Evolutionary conservation across 2,329 filamentous ascomycete species (phyloP), one percentile per base, ranked within the genome.

Genomic region (Exophiala mesophila): DNA sequence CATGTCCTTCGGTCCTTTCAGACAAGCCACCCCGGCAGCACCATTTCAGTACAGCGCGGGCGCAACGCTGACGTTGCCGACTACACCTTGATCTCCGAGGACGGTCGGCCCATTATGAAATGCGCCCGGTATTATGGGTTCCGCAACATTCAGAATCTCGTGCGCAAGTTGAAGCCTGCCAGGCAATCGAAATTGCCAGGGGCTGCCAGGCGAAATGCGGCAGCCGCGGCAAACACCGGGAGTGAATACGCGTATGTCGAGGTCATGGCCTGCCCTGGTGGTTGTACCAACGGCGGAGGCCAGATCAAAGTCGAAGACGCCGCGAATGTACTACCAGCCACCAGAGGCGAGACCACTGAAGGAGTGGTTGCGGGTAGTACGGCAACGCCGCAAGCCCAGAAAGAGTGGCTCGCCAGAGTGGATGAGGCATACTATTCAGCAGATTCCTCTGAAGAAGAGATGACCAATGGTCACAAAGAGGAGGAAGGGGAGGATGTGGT

Each of bases 201-300:
- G 1, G 85, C 80, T 2, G 82, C 71, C 70, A 4, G 68, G 63
- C 12, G 76, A 68, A 54, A 48, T 32, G 53, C 57, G 18, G 58
- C 53, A 20, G 52, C 53, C 26, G 49, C 59, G 31, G 62, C 58
- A 13, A 57, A 57, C 47, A 50, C 57, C 8, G 56, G 57, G 10
- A 65, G 77, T 5, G 87, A 95, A 24, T 89, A 89, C 62, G 77
- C 84, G n/a, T 97, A 94, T 64, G 85, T 97, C 19, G 92, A 98
- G 66, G 92, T 98, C 45, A 98, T 98, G 92, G 92, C 92, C 10
- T 98, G 92, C 63, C 92, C 92, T 0, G 92, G 92, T n/a, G 92
- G 92, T 3, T 98, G 92, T 68, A 98, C 92, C 41, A 98, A 98
- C 57, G 92, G 92, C 2, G 92, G 92, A 26, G 92, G 92, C 1